These are phyloP conservation scores for Theobroma grandiflorum DNA, from an alignment of 441 rosid genomes.

Conservation along the genomic window DNA sequence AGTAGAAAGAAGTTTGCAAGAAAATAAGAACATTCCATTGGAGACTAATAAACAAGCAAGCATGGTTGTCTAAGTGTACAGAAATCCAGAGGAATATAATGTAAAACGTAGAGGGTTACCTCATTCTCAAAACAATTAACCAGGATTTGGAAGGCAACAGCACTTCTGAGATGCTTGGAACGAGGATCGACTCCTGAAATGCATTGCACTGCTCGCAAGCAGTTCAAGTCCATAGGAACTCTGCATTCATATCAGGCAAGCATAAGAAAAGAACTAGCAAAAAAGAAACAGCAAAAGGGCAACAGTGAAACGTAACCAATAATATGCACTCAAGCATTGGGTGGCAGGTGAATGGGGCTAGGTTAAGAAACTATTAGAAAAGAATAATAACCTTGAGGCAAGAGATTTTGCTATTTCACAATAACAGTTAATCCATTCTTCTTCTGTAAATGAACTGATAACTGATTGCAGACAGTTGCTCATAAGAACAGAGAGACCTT, in stretches of 20 bases:
- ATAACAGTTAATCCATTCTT: constrained; percentile 76
- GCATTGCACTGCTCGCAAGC: constrained; percentile 81
- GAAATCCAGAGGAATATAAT: background rate
- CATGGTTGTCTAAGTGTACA: background rate
- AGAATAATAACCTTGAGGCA: constrained; percentile 63
- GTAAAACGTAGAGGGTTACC: constrained; percentile 48
- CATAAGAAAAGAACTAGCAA: constrained; percentile 22
- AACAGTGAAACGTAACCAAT: background rate
- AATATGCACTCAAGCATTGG: background rate
- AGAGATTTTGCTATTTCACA: constrained; percentile 66
- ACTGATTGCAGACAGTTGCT: constrained; percentile 57
- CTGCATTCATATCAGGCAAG: constrained; percentile 46
- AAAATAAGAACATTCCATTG: background rate
- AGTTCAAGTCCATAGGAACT: constrained; percentile 76
- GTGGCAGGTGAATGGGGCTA: background rate
- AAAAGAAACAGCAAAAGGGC: constrained; percentile 11
- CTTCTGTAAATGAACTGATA: constrained; percentile 64
- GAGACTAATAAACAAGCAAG: background rate
- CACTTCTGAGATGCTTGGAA: constrained; percentile 71
- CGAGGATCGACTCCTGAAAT: constrained; percentile 64
- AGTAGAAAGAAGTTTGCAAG: background rate
- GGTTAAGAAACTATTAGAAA: constrained; percentile 4
- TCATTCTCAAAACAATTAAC: constrained; percentile 58
- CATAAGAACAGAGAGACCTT: constrained; percentile 62
- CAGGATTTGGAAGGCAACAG: constrained; percentile 64